Conservation (phyloP, 768 basidiomycete genomes). For the Podaxis mareebaensis region DNA sequence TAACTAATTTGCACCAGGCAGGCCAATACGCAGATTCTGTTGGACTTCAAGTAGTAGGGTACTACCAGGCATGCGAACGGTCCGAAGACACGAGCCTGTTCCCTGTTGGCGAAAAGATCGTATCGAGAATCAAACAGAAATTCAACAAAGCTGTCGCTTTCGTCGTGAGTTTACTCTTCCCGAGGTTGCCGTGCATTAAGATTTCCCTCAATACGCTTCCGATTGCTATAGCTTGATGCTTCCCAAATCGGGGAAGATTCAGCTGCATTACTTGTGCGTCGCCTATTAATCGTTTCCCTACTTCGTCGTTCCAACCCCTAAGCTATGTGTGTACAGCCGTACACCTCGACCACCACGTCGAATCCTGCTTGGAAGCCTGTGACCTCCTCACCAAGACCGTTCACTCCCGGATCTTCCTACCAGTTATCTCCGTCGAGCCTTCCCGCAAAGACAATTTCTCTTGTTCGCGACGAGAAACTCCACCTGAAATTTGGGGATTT, state of each 20-base stretch:
- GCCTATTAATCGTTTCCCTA: background rate
- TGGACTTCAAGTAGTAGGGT: slow-evolving; percentile 61
- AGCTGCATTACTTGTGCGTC: slow-evolving; percentile 59
- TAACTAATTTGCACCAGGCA: slow-evolving; percentile 41
- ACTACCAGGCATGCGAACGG: slow-evolving; percentile 73
- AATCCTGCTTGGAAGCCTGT: slow-evolving; percentile 49
- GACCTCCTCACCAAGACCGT: slow-evolving; percentile 34
- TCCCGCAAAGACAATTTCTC: slow-evolving; percentile 46
- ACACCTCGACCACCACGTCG: slow-evolving; percentile 39
- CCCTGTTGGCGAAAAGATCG: slow-evolving; percentile 66
- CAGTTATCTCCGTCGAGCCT: slow-evolving; percentile 45
- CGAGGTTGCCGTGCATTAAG: background rate
- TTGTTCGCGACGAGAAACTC: slow-evolving; percentile 50
- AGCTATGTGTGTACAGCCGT: slow-evolving; percentile 43
- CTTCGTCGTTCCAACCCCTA: background rate
- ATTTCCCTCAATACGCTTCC: slow-evolving; percentile 16
- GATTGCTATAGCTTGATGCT: slow-evolving; percentile 54
- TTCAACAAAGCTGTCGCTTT: slow-evolving; percentile 68
- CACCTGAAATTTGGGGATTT: slow-evolving; percentile 74
- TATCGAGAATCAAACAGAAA: slow-evolving; percentile 49
- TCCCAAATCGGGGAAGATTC: slow-evolving; percentile 52
- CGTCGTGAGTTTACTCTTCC: slow-evolving; percentile 48
- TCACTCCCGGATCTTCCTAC: slow-evolving; percentile 45
- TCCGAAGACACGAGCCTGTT: slow-evolving; percentile 61
- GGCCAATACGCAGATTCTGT: slow-evolving; percentile 56